A percentile compares a stretch with the other conserved stretches of the same genome.
Evolutionary conservation across 2,329 filamentous ascomycete species (phyloP).

Genomic region (Mollisiaceae sp.): DNA sequence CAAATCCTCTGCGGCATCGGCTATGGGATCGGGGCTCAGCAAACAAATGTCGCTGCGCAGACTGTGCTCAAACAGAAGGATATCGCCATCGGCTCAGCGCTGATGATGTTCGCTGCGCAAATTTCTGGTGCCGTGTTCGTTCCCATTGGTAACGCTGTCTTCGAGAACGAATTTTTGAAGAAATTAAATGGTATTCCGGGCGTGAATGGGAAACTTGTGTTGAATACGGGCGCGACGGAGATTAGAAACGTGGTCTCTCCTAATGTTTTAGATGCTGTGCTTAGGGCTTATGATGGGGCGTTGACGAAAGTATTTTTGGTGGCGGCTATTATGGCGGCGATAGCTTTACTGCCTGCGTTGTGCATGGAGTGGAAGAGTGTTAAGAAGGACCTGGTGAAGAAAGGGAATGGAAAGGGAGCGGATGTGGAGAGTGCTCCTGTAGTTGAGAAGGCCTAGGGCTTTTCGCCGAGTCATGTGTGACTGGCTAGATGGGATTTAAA

Average conservation of each 20-base stretch:
- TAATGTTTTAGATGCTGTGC: background rate
- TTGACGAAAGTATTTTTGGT: background rate
- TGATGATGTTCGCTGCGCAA: slow-evolving; percentile 17
- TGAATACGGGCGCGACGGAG: background rate
- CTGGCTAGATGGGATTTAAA: too few relatives aligned
- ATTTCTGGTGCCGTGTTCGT: slow-evolving; percentile 17
- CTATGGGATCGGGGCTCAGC: slow-evolving; percentile 50
- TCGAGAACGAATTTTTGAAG: slow-evolving; percentile 9
- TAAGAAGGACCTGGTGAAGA: background rate
- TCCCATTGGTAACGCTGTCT: background rate
- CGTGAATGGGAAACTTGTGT: background rate
- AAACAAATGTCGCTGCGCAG: slow-evolving; percentile 51
- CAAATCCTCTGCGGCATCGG: slow-evolving; percentile 50
- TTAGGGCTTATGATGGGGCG: background rate
- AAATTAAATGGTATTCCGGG: background rate
- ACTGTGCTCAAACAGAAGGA: slow-evolving; percentile 55
- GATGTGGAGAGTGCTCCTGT: background rate
- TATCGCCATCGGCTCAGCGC: slow-evolving; percentile 50
- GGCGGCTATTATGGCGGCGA: background rate
- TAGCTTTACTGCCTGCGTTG: background rate
- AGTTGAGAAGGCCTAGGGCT: background rate
- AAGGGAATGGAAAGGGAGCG: background rate
- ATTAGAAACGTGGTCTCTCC: background rate
- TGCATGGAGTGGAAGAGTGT: slow-evolving; percentile 3
- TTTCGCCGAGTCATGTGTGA: too few relatives aligned